Percentiles rank a stretch among this genome's conserved stretches.
These are phyloP conservation scores for Phoma sp. DNA, from an alignment of 2,329 filamentous ascomycete genomes.

Conservation along the genomic window DNA sequence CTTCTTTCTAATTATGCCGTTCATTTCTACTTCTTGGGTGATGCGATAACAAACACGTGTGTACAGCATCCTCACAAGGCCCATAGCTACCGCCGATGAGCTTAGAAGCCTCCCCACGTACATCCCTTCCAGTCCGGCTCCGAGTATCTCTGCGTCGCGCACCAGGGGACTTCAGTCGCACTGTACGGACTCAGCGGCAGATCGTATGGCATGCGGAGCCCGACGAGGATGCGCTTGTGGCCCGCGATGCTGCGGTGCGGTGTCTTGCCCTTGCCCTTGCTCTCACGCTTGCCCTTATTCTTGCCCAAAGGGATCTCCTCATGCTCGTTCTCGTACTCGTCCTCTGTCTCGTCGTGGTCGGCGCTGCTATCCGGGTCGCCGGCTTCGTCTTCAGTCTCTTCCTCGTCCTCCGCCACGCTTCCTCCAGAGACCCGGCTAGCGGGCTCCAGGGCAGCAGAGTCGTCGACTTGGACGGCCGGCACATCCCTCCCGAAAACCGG, in stretches of 20 bases:
- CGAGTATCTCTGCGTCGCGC: conserved; percentile 64
- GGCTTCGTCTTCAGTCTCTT: conserved; percentile 6
- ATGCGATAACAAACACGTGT: no score
- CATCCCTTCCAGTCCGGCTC: conserved; percentile 67
- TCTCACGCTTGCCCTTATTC: background rate
- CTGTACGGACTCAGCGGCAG: conserved; percentile 73
- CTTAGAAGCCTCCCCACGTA: conserved; percentile 43
- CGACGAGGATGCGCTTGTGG: conserved; percentile 56
- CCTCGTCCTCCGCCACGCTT: conserved; percentile 17
- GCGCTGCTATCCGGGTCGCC: background rate
- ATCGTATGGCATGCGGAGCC: conserved; percentile 82
- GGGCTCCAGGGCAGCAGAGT: background rate
- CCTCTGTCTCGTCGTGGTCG: background rate
- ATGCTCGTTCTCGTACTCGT: background rate
- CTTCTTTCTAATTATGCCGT: background rate
- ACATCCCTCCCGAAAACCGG: conserved; percentile 69
- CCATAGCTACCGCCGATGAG: background rate
- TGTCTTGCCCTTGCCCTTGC: background rate
- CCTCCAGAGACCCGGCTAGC: background rate
- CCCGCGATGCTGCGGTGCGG: background rate
- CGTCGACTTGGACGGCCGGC: conserved; percentile 41
- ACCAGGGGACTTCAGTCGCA: conserved; percentile 74
- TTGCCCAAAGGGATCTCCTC: background rate
- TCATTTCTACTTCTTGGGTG: background rate
- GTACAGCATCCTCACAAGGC: no score